phyloP scores from a whole-genome alignment of 345 rosid genomes.

The Aegle marmelos region DNA sequence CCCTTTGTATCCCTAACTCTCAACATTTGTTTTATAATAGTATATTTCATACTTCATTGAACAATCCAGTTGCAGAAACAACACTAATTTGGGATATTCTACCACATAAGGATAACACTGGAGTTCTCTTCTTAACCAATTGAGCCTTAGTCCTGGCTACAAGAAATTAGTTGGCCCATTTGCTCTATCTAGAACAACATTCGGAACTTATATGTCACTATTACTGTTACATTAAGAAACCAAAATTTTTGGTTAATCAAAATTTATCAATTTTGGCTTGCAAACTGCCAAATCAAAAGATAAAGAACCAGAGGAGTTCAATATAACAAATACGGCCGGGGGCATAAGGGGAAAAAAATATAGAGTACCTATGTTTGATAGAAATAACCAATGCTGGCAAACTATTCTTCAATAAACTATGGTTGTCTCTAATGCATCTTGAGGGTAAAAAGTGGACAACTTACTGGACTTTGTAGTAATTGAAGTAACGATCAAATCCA shows the following conservation, averaged over 20 bases:
- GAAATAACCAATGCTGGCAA: not conserved
- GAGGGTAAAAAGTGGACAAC: slow-evolving; percentile 16
- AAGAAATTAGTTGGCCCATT: not conserved
- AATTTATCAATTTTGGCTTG: not conserved
- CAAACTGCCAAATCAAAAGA: not conserved
- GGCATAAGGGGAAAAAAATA: not conserved
- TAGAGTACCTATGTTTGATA: not conserved
- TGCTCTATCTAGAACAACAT: not conserved
- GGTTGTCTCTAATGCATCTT: not conserved
- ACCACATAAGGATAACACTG: not conserved
- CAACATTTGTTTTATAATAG: not conserved
- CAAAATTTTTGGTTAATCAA: not conserved
- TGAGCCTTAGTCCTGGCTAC: not conserved
- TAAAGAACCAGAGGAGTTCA: not conserved
- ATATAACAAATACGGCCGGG: not conserved
- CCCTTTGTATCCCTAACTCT: no score
- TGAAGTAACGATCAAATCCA: slow-evolving; percentile 84
- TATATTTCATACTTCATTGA: not conserved
- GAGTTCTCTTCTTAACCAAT: not conserved
- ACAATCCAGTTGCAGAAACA: not conserved
- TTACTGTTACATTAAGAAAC: not conserved
- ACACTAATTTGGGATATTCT: not conserved
- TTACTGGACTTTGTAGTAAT: slow-evolving; percentile 93
- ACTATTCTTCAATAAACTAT: not conserved
- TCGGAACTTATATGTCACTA: not conserved